Conservation (phyloP, 73 alveolate genomes). For the Tetrahymena elliotti region DNA sequence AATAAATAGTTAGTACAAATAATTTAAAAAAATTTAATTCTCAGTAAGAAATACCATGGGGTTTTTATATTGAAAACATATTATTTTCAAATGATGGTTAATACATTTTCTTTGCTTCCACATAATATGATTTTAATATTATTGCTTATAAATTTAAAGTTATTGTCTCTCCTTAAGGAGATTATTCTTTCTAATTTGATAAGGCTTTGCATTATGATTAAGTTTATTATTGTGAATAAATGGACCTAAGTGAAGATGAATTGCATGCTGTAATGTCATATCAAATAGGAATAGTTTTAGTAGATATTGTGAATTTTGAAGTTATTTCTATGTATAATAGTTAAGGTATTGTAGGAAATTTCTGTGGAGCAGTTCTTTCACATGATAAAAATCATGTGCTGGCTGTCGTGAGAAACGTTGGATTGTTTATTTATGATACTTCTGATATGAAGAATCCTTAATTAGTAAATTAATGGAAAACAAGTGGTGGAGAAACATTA, state of each 20-base stretch:
- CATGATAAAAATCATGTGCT: neutral
- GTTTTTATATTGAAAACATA: neutral
- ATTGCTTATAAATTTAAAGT: neutral
- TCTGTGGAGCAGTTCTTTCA: neutral
- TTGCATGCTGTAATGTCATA: neutral
- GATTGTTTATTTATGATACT: neutral
- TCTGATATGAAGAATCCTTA: neutral
- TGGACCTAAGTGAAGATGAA: neutral
- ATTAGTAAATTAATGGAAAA: neutral
- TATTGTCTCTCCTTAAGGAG: neutral
- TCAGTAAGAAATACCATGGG: neutral
- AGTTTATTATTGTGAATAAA: neutral
- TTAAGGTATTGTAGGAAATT: neutral
- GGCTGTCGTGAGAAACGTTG: neutral
- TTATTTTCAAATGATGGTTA: neutral
- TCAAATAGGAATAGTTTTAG: neutral
- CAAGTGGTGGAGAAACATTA: neutral
- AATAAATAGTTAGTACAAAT: neutral
- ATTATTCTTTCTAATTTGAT: neutral
- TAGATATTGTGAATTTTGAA: neutral
- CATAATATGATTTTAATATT: neutral
- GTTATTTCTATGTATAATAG: neutral
- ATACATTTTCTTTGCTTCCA: neutral
- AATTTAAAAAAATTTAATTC: neutral
- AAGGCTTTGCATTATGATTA: neutral